These are phyloP conservation scores for Pyronema domesticum DNA, from an alignment of 495 filamentous ascomycete species.

Conservation along the genomic window DNA sequence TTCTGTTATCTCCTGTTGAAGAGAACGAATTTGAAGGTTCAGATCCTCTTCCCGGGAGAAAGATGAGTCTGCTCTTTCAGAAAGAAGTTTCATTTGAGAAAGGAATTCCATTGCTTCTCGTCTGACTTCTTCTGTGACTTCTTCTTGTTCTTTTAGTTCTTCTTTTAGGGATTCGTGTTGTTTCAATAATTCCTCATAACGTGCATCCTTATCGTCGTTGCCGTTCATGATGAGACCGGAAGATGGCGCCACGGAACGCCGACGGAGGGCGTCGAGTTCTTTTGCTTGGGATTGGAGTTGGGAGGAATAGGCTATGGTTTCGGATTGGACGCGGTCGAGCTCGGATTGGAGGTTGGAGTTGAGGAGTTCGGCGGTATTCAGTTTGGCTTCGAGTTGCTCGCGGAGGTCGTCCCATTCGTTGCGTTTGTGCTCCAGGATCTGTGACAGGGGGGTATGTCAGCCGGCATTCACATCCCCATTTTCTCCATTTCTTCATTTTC, in stretches of 20 bases:
- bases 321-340: slow-evolving; percentile 49
- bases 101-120: slow-evolving; percentile 70
- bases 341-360: slow-evolving; percentile 61
- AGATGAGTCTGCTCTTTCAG: slow-evolving; percentile 55
- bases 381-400: slow-evolving; percentile 53
- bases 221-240: no score
- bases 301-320: slow-evolving; percentile 38
- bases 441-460: background rate
- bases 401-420: slow-evolving; percentile 61
- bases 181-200: slow-evolving; percentile 22
- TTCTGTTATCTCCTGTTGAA: slow-evolving; percentile 66
- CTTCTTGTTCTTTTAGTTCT: slow-evolving; percentile 52
- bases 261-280: no score
- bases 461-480: slow-evolving; percentile 25
- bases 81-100: slow-evolving; percentile 72
- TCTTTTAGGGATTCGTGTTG: slow-evolving; percentile 55
- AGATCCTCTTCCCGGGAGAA: slow-evolving; percentile 69
- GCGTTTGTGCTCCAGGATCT: slow-evolving; percentile 26
- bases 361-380: slow-evolving; percentile 58
- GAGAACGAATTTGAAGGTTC: slow-evolving; percentile 46
- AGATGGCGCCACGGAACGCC: no score
- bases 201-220: slow-evolving; percentile 25
- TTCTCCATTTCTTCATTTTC: slow-evolving; percentile 23
- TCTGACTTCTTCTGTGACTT: slow-evolving; percentile 73
- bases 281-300: no score